Conservation (phyloP, 305 asterid species). For the Coffea humblotiana region DNA sequence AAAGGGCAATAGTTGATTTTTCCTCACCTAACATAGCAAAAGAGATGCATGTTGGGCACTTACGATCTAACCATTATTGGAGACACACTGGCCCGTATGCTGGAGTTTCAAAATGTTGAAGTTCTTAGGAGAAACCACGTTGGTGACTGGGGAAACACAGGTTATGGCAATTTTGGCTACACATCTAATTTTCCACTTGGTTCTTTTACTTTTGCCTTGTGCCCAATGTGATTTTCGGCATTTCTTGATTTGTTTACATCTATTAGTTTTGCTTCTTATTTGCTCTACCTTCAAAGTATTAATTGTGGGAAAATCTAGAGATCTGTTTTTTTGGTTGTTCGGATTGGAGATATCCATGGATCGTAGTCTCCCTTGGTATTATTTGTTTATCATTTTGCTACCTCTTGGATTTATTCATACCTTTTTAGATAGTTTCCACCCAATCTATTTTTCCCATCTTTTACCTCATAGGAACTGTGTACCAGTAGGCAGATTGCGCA, state of each 20-base stretch:
- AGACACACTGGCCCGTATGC: conserved; percentile 88
- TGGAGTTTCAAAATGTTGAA: conserved; percentile 84
- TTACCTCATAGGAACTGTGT: background rate
- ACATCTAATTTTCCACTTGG: background rate
- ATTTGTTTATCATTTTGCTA: background rate
- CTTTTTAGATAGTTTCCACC: background rate
- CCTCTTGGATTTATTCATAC: background rate
- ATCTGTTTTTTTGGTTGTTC: no score
- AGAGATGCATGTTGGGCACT: conserved; percentile 98
- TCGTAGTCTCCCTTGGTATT: background rate
- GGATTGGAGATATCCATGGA: background rate
- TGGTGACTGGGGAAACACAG: conserved; percentile 99
- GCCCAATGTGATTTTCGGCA: background rate
- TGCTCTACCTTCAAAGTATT: background rate
- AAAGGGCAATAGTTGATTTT: conserved; percentile 84
- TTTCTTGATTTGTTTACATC: background rate
- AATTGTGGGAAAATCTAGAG: background rate
- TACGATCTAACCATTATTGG: conserved; percentile 94
- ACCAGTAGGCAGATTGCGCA: background rate
- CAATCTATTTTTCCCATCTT: background rate
- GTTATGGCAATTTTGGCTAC: conserved; percentile 28
- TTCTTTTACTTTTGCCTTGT: background rate
- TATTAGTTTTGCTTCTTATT: background rate
- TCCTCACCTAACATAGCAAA: conserved; percentile 98
- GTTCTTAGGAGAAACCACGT: conserved; percentile 91